These are phyloP conservation scores for Protostelium mycophagum DNA, from an alignment of 78 protist genomes.

Conservation along the genomic window DNA sequence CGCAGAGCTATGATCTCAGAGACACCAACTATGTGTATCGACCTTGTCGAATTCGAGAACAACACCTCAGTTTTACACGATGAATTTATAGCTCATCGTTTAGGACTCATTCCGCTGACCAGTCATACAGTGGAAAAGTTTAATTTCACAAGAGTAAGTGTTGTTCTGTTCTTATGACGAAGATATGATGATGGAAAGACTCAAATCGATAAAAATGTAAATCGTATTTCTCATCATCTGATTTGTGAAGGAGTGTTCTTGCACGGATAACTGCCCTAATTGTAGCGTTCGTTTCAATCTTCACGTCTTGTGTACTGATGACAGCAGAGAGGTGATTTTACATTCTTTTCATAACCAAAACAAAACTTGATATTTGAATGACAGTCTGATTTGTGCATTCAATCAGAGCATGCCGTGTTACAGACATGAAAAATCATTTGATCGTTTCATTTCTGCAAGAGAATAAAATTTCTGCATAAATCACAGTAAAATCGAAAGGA, in stretches of 20 bases:
- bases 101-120: slow-evolving; percentile 86
- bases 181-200: not conserved
- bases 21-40: slow-evolving; percentile 86
- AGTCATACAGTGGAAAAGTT: slow-evolving; percentile 2
- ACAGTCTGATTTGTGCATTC: not conserved
- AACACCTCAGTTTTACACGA: slow-evolving; percentile 82
- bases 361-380: too few species aligned
- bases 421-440: too few species aligned
- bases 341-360: too few species aligned
- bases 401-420: not conserved
- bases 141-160: slow-evolving; percentile 48
- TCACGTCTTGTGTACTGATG: slow-evolving; percentile 27
- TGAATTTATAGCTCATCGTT: slow-evolving; percentile 89
- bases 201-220: not conserved
- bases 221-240: not conserved
- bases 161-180: not conserved
- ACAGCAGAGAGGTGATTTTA: not conserved
- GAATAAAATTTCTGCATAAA: too few species aligned
- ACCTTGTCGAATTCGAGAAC: slow-evolving; percentile 65
- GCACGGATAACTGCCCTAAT: slow-evolving; percentile 38
- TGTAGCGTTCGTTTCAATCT: slow-evolving; percentile 66
- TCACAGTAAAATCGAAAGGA: too few species aligned
- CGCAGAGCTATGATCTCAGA: slow-evolving; percentile 87
- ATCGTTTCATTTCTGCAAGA: too few species aligned
- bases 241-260: slow-evolving; percentile 13